A percentile compares a stretch with the other conserved stretches of the same genome.
phyloP scores from a whole-genome alignment of 2,329 filamentous ascomycete species.

The Didymella glomerata region DNA sequence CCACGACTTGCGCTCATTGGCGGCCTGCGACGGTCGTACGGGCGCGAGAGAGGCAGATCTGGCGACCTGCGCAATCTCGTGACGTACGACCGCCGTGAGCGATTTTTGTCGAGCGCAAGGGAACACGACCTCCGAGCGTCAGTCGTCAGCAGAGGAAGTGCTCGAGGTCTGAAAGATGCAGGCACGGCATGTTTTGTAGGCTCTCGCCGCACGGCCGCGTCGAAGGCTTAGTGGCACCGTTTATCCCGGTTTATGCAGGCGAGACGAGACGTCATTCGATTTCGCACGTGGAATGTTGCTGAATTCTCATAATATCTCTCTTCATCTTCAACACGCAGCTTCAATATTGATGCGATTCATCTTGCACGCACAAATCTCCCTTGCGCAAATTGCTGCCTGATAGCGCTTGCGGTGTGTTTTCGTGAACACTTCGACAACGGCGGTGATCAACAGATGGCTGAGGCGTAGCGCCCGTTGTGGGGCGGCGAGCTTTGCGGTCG shows the following conservation, averaged over 20 bases:
- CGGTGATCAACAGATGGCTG: conserved; percentile 21
- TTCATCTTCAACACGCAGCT: background rate
- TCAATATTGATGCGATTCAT: conserved; percentile 1
- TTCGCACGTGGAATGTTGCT: conserved; percentile 12
- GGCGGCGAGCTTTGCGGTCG: conserved; percentile 12
- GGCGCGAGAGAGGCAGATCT: conserved; percentile 33
- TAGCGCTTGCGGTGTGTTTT: conserved; percentile 22
- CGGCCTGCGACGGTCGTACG: conserved; percentile 32
- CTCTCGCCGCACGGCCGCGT: conserved; percentile 32
- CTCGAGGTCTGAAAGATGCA: conserved; percentile 39
- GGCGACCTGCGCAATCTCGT: conserved; percentile 34
- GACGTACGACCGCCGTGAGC: conserved; percentile 38
- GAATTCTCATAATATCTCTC: background rate
- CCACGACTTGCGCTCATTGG: conserved; percentile 50
- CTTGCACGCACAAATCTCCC: background rate
- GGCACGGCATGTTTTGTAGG: conserved; percentile 45
- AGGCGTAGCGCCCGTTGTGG: conserved; percentile 43
- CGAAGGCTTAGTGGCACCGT: conserved; percentile 30
- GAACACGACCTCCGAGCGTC: conserved; percentile 47
- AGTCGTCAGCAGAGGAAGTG: conserved; percentile 49
- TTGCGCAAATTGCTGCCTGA: conserved; percentile 14
- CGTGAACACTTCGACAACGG: conserved; percentile 12
- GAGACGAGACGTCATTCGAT: conserved; percentile 33
- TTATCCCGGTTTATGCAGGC: conserved; percentile 44
- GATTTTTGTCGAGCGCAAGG: conserved; percentile 49